phyloP scores from a whole-genome alignment of 768 basidiomycete species.

The Termitomyces sp. region DNA sequence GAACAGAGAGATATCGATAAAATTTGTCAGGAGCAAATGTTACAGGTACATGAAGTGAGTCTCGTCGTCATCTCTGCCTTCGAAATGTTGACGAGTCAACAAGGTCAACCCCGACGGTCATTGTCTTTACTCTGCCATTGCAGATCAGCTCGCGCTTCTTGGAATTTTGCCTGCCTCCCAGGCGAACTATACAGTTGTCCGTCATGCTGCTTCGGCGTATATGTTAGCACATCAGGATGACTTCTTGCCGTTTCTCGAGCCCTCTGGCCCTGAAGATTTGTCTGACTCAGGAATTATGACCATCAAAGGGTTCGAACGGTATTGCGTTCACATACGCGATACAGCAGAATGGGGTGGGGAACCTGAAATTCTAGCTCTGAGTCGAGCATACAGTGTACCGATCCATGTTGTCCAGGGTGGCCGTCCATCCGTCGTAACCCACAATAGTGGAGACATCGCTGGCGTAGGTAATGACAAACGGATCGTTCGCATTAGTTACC shows the following conservation, averaged over 20 bases:
- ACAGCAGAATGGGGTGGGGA: constrained; percentile 98
- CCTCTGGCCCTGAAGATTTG: constrained; percentile 66
- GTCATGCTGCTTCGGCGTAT: constrained; percentile 73
- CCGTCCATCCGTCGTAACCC: constrained; percentile 78
- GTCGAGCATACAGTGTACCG: constrained; percentile 73
- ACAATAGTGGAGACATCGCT: constrained; percentile 50
- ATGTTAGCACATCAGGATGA: constrained; percentile 82
- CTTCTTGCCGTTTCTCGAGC: constrained; percentile 91
- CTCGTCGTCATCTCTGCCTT: background rate
- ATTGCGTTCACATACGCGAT: constrained; percentile 74
- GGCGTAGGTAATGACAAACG: constrained; percentile 28
- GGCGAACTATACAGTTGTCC: constrained; percentile 58
- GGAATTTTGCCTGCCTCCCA: constrained; percentile 55
- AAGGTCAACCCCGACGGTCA: constrained; percentile 95
- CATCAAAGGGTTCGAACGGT: constrained; percentile 57
- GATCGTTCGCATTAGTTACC: constrained; percentile 81
- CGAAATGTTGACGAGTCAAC: background rate
- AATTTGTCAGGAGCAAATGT: constrained; percentile 61
- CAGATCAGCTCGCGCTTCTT: constrained; percentile 83
- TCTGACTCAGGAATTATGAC: constrained; percentile 71
- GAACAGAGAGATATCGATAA: constrained; percentile 63
- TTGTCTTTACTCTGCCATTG: constrained; percentile 92
- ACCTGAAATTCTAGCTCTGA: constrained; percentile 91
- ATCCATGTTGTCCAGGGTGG: constrained; percentile 91
- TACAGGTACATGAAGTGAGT: constrained; percentile 65